Conservation (phyloP, 192 early-diverging fungal genomes). For the Coemansia sp. region DNA sequence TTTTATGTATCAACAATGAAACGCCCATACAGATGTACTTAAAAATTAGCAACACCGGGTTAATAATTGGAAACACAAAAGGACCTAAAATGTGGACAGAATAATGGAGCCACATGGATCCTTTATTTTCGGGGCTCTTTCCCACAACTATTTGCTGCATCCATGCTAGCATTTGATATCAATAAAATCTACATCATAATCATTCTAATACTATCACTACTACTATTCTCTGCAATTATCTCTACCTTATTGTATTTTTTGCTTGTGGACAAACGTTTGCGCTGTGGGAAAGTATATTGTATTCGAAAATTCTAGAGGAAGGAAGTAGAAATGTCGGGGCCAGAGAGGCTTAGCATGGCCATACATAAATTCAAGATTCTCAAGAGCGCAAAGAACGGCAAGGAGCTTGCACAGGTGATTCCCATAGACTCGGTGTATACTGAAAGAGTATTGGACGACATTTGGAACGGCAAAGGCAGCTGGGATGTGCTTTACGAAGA, state of each 20-base stretch:
- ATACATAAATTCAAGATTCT: constrained; percentile 28
- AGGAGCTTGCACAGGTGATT: constrained; percentile 29
- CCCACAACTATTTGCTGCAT: neutral
- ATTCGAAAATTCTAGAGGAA: neutral
- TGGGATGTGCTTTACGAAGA: constrained; percentile 18
- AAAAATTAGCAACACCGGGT: no score
- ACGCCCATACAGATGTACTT: no score
- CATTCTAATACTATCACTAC: no score
- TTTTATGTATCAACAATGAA: no score
- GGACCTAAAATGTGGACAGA: no score
- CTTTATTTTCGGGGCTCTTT: neutral
- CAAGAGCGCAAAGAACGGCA: constrained; percentile 18
- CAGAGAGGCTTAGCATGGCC: constrained; percentile 22
- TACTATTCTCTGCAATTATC: neutral
- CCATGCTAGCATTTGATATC: no score
- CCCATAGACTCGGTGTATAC: constrained; percentile 28
- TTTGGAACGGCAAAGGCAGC: constrained; percentile 21
- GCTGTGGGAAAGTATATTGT: neutral
- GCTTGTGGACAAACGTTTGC: neutral
- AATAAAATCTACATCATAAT: no score
- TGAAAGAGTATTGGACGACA: constrained; percentile 21
- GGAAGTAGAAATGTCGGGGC: constrained; percentile 18
- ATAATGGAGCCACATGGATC: neutral
- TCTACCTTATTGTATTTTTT: neutral
- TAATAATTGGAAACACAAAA: no score